These are phyloP conservation scores for Colletotrichum sublineola DNA, from an alignment of 2,329 filamentous ascomycete genomes.

Conservation along the genomic window DNA sequence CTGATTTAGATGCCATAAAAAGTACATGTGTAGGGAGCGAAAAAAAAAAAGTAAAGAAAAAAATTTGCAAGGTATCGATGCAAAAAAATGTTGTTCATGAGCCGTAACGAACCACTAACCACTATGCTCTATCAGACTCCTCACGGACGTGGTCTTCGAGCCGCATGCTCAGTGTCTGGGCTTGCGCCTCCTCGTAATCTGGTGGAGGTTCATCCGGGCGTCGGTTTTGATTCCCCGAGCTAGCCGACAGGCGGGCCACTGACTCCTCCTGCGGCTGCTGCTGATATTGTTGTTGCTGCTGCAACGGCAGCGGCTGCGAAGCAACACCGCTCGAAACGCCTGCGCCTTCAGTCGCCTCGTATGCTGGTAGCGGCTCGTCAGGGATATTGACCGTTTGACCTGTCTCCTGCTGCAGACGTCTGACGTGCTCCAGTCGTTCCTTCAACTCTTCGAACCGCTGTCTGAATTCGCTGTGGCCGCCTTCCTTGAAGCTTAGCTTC, in stretches of 20 bases:
- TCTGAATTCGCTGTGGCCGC: slow-evolving; percentile 94
- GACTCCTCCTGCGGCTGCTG: slow-evolving; percentile 42
- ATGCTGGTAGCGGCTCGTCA: slow-evolving; percentile 89
- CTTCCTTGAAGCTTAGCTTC: slow-evolving; percentile 92
- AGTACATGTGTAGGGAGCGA: slow-evolving; percentile 34
- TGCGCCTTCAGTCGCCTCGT: slow-evolving; percentile 71
- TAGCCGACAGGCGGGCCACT: slow-evolving; percentile 52
- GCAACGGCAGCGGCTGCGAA: slow-evolving; percentile 43
- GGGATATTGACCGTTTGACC: slow-evolving; percentile 76
- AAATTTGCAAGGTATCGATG: slow-evolving; percentile 38
- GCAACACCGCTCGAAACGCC: slow-evolving; percentile 49
- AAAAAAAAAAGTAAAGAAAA: background rate
- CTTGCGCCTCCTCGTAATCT: slow-evolving; percentile 91
- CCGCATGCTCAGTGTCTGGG: slow-evolving; percentile 70
- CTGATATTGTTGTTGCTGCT: slow-evolving; percentile 39
- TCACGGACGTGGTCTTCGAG: slow-evolving; percentile 80
- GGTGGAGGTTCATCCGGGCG: slow-evolving; percentile 84
- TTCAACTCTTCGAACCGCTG: slow-evolving; percentile 85
- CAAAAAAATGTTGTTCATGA: slow-evolving; percentile 34
- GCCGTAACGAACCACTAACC: slow-evolving; percentile 10
- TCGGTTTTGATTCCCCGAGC: slow-evolving; percentile 53
- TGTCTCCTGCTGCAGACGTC: slow-evolving; percentile 79
- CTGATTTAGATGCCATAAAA: slow-evolving; percentile 40
- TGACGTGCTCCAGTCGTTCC: slow-evolving; percentile 84
- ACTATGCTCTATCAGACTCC: slow-evolving; percentile 74